phyloP scores from a whole-genome alignment of 352 stramenopile genomes.

The Pythium phragmiticola region DNA sequence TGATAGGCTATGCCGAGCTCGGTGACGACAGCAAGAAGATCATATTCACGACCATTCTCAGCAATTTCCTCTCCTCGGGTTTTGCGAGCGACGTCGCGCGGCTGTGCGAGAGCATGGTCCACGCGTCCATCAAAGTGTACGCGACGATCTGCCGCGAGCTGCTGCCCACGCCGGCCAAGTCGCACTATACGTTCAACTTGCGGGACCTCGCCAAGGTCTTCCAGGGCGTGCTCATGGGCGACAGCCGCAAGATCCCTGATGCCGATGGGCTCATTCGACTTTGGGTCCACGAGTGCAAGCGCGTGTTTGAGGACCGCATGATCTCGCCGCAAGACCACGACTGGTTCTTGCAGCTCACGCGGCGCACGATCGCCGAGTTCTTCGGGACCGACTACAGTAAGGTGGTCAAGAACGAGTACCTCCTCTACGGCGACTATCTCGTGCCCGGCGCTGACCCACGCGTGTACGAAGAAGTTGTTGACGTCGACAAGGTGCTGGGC shows the following conservation, averaged over 20 bases:
- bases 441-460: constrained; percentile 77
- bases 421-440: constrained; percentile 82
- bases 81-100: constrained; percentile 54
- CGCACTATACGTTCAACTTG: constrained; percentile 96
- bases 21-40: constrained; percentile 87
- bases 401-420: constrained; percentile 68
- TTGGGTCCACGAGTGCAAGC: constrained; percentile 92
- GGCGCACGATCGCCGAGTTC: constrained; percentile 59
- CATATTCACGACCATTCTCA: constrained; percentile 93
- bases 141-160: constrained; percentile 89
- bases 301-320: constrained; percentile 95
- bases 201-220: constrained; percentile 94
- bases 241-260: constrained; percentile 67
- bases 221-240: constrained; percentile 89
- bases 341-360: constrained; percentile 87
- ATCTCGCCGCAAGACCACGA: constrained; percentile 89
- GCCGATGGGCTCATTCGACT: constrained; percentile 76
- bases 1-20: constrained; percentile 90
- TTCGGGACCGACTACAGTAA: constrained; percentile 85
- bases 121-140: constrained; percentile 89
- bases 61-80: constrained; percentile 64
- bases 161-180: constrained; percentile 92
- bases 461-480: constrained; percentile 87
- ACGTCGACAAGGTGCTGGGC: constrained; percentile 81
- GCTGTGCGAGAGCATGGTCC: constrained; percentile 70